Base-by-base conservation (phyloP, 1,139 yeast species). In the Zygosaccharomyces pseudobailii region DNA sequence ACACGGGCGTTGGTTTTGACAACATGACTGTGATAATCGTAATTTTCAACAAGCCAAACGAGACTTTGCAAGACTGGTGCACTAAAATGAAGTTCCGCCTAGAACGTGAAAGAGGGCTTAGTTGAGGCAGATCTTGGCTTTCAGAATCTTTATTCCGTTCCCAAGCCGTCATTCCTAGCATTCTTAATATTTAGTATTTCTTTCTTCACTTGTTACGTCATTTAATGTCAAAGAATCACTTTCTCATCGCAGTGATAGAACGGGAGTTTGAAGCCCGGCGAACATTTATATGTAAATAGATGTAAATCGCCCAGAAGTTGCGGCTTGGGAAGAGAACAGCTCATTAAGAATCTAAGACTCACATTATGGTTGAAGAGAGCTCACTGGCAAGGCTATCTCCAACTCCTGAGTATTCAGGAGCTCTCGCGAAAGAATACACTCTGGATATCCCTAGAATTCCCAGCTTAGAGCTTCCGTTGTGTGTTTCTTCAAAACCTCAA, bases 1-100 rank as follows among this genome's bases (percentile, higher is more conserved):
- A 78, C 38, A 85, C 92, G 0, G 92, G 92, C 2, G 77, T 84
- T 30, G 94, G 94, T 0, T 84, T 83, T 59, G 94, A 85, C 62
- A 85, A 85, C 60, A 84, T 84, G 92, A 84, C 90, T 1, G 69
- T 83, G 25, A 74, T 83, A 6, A 76, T 84, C 4, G 73, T 84
- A 13, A 86, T 86, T 1, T 58, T 83, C 35, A 87, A 82, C 58
- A 63, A 62, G 36, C 68, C 68, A 8, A 68, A 66, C 4, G 69
- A 67, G 43, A 62, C 71, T 8, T 61, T 82, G 36, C 76, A 77
- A 21, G 74, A 73, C 32, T 84, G 92, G 92, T 76, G 80, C 56
- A 66, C 67, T 5, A 63, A 65, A 50, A 79, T 82, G 75, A 79
- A 74, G 56, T 58, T 66, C 21, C 73, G 75, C 50, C 63, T 79